Percentiles rank a stretch among this genome's conserved stretches.
Conservation (phyloP, 2,329 filamentous ascomycete species). For the Fusarium albosuccineum region DNA sequence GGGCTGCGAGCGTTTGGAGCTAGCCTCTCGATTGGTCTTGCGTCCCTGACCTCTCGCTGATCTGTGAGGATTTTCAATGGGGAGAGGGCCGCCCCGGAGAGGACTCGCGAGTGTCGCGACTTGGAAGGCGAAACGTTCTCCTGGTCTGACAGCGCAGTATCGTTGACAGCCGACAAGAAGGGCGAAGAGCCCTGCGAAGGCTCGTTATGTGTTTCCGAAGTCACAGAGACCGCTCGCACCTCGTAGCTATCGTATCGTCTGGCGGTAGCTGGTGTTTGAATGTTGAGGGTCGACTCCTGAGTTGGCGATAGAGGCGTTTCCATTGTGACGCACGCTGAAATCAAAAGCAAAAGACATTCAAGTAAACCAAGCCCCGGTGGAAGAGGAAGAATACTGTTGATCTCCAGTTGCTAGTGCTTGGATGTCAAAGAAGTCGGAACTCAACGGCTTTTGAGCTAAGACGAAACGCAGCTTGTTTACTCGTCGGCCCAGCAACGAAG, state of each 20-base stretch:
- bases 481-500: slow-evolving; percentile 39
- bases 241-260: slow-evolving; percentile 43
- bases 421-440: slow-evolving; percentile 24
- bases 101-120: slow-evolving; percentile 65
- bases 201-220: slow-evolving; percentile 31
- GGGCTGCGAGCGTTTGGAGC: slow-evolving; percentile 57
- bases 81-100: slow-evolving; percentile 69
- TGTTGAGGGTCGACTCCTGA: slow-evolving; percentile 44
- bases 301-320: slow-evolving; percentile 45
- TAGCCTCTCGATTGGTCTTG: slow-evolving; percentile 40
- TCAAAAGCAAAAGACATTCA: slow-evolving; percentile 27
- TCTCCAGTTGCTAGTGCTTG: slow-evolving; percentile 31
- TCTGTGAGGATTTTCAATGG: slow-evolving; percentile 68
- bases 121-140: slow-evolving; percentile 64
- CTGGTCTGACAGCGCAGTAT: slow-evolving; percentile 53
- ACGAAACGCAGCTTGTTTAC: slow-evolving; percentile 27
- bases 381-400: slow-evolving; percentile 10
- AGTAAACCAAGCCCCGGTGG: slow-evolving; percentile 15
- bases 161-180: slow-evolving; percentile 49
- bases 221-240: slow-evolving; percentile 32
- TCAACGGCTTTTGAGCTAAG: slow-evolving; percentile 30
- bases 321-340: slow-evolving; percentile 43
- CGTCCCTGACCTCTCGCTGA: slow-evolving; percentile 44
- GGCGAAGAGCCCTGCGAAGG: slow-evolving; percentile 43
- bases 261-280: slow-evolving; percentile 41